Evolutionary conservation across 371 early-diverging fungal genomes (phyloP).

Genomic region (Dinochytrium kinnereticum): DNA sequence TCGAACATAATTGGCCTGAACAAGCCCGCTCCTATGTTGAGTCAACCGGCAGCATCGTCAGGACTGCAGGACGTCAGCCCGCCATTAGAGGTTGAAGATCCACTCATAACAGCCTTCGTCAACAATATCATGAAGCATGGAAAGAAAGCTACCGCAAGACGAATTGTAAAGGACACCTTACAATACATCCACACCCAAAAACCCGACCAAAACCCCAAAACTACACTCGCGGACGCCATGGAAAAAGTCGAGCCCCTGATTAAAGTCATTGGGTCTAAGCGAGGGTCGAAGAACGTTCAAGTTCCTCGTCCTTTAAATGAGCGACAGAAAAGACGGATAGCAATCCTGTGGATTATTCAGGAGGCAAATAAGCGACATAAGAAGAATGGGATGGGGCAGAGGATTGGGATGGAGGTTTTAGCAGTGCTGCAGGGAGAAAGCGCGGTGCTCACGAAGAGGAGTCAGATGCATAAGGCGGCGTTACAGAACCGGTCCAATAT

Average conservation of each 20-base stretch:
- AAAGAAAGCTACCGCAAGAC: constrained; percentile 64
- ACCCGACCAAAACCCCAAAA: constrained; percentile 60
- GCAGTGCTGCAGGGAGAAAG: constrained; percentile 79
- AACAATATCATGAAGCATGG: constrained; percentile 53
- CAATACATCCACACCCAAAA: constrained; percentile 66
- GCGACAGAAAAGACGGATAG: constrained; percentile 79
- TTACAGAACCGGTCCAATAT: constrained; percentile 72
- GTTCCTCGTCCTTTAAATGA: constrained; percentile 81
- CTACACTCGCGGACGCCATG: constrained; percentile 71
- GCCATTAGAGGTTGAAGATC: constrained; percentile 20
- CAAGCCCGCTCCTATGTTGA: no score
- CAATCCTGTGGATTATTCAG: constrained; percentile 88
- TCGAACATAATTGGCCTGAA: no score
- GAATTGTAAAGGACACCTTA: constrained; percentile 72
- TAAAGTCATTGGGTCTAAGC: constrained; percentile 68
- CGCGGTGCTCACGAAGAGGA: constrained; percentile 66
- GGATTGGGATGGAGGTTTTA: constrained; percentile 81
- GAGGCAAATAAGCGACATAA: constrained; percentile 66
- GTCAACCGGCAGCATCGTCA: no score
- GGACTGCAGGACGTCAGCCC: no score
- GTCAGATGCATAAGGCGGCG: constrained; percentile 68
- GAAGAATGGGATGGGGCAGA: constrained; percentile 66
- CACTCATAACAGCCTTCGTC: constrained; percentile 36
- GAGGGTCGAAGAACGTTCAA: constrained; percentile 81
- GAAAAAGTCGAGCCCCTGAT: constrained; percentile 79